Evolutionary conservation across 495 filamentous ascomycete genomes (phyloP), one percentile per base, ranked within the genome.

Genomic region (Annulohypoxylon moriforme): DNA sequence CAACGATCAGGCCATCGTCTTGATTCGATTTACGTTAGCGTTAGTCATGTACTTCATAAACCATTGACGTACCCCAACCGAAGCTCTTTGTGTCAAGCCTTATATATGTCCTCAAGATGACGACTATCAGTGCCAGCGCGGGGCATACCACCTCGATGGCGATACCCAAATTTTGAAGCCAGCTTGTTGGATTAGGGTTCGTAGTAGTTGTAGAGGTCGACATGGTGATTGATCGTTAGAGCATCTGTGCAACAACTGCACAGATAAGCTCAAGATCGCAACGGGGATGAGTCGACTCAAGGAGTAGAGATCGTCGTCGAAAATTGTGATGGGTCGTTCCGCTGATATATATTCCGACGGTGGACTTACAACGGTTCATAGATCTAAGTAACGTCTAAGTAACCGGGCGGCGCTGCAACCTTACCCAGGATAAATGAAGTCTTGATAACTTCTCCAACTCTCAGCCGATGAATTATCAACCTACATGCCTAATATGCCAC

Each of bases 91-190:
- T 67, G 31, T 66, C 59, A 36, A 67, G 5, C 38, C 72, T 64
- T 36, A 67, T 72, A 60, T 72, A 75, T 13, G 49, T 52, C 34
- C 72, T 71, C 59, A 75, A 56, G 40, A 24, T 16, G 47, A 75
- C 68, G 5, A 68, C 68, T 38, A 72, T 33, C 14, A 71, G 10
- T 4, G 72, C 63, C 9, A 75, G 72, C 20, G 60, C 63, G 9
- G 72, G 72, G 24, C 47, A 67, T 62, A 72, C 27, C 4, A 75
- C 34, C 50, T 68, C 68, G 11, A 75, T 68, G 6, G 64, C 67
- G 16, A 75, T 71, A 52, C 72, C 72, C 6, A 72, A 31, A 25
- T 67, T 60, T 50, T 75, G 72, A 59, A 75, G 72, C 67, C 71
- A 68, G 42, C 71, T 74, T 27, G 59, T 74, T 1, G 67, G 62